phyloP scores from a whole-genome alignment of 2,329 filamentous ascomycete species.

The Fusarium devonianum region DNA sequence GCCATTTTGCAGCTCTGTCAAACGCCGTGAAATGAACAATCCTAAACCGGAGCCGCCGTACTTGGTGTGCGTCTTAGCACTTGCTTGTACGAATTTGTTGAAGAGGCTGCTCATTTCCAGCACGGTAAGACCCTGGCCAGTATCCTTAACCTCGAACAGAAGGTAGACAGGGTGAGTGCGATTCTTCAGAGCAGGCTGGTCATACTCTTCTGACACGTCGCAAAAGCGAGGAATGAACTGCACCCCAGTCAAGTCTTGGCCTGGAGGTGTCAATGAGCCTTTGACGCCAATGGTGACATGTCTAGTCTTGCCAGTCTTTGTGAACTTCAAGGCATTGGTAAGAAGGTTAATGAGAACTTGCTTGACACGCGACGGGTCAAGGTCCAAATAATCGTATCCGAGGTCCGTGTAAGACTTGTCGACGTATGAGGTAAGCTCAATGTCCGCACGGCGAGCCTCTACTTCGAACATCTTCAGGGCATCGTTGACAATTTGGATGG shows the following conservation, averaged over 20 bases:
- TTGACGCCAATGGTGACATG: conserved; percentile 60
- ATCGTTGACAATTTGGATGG: conserved; percentile 69
- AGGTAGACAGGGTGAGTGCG: conserved; percentile 65
- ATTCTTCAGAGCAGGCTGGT: conserved; percentile 44
- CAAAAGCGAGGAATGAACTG: conserved; percentile 68
- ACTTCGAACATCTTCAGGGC: conserved; percentile 81
- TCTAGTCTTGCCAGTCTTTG: conserved; percentile 66
- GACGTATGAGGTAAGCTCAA: conserved; percentile 69
- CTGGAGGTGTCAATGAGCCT: conserved; percentile 50
- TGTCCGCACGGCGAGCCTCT: conserved; percentile 73
- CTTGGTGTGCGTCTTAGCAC: conserved; percentile 76
- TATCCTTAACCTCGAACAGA: conserved; percentile 78
- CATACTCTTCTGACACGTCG: conserved; percentile 51
- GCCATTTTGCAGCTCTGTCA: conserved; percentile 83
- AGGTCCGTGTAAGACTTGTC: conserved; percentile 67
- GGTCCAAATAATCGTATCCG: conserved; percentile 68
- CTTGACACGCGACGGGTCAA: conserved; percentile 77
- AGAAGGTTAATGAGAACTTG: conserved; percentile 83
- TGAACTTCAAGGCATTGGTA: conserved; percentile 85
- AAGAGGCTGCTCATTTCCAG: conserved; percentile 79
- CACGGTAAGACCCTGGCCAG: conserved; percentile 74
- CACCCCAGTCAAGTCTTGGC: conserved; percentile 56
- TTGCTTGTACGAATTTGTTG: conserved; percentile 80
- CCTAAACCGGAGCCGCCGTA: conserved; percentile 83
- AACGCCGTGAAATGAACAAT: conserved; percentile 77